Base-by-base conservation (phyloP, 176 grass and related monocot species). In the Dactylis glomerata region DNA sequence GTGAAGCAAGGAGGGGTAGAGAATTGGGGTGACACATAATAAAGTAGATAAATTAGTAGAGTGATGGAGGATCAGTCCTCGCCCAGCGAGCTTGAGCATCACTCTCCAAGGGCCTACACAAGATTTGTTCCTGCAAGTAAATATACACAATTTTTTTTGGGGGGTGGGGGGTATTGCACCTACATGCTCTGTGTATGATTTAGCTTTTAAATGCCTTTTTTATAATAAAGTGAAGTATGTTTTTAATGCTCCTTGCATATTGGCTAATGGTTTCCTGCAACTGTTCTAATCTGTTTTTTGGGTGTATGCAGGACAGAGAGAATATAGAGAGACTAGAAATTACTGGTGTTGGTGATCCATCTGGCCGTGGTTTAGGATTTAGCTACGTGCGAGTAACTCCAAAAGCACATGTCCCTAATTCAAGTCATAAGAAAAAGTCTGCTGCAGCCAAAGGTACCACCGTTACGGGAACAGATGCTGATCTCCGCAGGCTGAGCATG, bases 401-500 rank as follows among this genome's bases (percentile, higher is more conserved):
- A 32, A 95, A 94, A 86, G 92, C 92, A 80, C 95, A 89, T 78
- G 70, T 95, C 61, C 83, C 96, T 47, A 95, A 90, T 90, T 83
- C 87, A 90, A 52, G 36, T 31, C 68, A 50, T 23, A 98, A 98
- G 83, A 98, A 95, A 67, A 98, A 98, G 74, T 86, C 92, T 70
- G 87, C 92, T 86, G 84, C 89, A 91, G 91, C 89, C 42, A 94
- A 91, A 83, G 88, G 92, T 37, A 91, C 89, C 59, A 98, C 96
- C 28, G 96, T 98, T 70, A 98, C 96, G 36, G 96, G 96, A 14
- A 98, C 96, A 55, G 96, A 98, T 92, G 96, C 96, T 44, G 96
- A 98, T 91, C 96, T 98, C 77, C 91, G 96, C 32, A 93, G 96
- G 84, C 85, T 98, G 84, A 98, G 96, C 87, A 95, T 98, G 96